Percentiles rank a stretch among this genome's conserved stretches.
Evolutionary conservation across 2,329 filamentous ascomycete genomes (phyloP).

Genomic region (Trichoderma oligosporum): DNA sequence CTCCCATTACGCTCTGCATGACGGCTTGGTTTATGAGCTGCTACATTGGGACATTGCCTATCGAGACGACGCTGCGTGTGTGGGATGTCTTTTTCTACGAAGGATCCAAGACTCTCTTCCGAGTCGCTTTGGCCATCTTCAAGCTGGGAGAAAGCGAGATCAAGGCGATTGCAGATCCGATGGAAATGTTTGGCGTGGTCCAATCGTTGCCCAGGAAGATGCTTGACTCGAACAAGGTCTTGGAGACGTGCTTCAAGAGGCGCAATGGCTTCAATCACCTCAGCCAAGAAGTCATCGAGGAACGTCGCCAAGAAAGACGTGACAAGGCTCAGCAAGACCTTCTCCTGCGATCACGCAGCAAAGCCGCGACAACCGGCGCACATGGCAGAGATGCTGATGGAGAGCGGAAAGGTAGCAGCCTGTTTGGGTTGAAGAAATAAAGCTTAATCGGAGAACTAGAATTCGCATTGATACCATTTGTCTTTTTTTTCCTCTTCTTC

Average conservation of each 20-base stretch:
- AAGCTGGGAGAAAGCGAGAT: slow-evolving; percentile 82
- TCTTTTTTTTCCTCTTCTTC: slow-evolving; percentile 13
- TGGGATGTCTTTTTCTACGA: slow-evolving; percentile 98
- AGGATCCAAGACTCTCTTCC: slow-evolving; percentile 88
- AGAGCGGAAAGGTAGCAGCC: slow-evolving; percentile 35
- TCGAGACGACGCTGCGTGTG: slow-evolving; percentile 85
- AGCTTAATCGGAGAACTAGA: neutral
- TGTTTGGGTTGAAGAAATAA: slow-evolving; percentile 42
- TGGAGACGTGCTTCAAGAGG: slow-evolving; percentile 79
- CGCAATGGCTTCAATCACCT: slow-evolving; percentile 77
- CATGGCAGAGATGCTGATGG: slow-evolving; percentile 24
- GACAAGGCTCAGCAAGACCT: slow-evolving; percentile 47
- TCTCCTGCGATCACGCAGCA: slow-evolving; percentile 27
- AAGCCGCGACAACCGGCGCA: slow-evolving; percentile 24
- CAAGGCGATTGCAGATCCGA: slow-evolving; percentile 73
- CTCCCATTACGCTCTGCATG: slow-evolving; percentile 86
- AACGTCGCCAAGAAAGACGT: slow-evolving; percentile 65
- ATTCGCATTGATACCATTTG: slow-evolving; percentile 17
- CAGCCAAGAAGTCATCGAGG: slow-evolving; percentile 77
- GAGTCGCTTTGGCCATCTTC: slow-evolving; percentile 86
- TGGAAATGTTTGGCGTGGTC: slow-evolving; percentile 94
- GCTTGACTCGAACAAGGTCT: slow-evolving; percentile 74
- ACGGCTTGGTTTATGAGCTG: slow-evolving; percentile 98
- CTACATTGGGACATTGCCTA: slow-evolving; percentile 87
- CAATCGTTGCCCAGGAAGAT: slow-evolving; percentile 79